Base-by-base conservation (phyloP, 2,329 filamentous ascomycete species). In the Botrytis porri region DNA sequence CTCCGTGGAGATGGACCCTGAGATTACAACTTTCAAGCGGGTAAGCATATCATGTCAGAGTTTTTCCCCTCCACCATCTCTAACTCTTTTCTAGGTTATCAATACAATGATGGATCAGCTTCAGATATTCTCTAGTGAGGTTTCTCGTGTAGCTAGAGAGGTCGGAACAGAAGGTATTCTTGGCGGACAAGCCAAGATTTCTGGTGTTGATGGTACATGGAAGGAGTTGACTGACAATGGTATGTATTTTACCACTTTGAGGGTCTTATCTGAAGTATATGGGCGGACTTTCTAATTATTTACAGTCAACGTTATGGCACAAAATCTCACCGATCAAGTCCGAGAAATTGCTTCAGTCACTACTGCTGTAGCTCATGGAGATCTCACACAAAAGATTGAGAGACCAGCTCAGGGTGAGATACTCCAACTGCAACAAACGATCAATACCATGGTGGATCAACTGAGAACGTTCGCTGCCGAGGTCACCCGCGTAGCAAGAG, bases 81-180 rank as follows among this genome's bases (percentile, higher is more conserved):
- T 60, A 22, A 69, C 70, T 48, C 54, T 29, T 57, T 29, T 62
- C 20, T 73, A 81, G 79, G 79, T 81, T 51, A 98, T 98, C 85
- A 98, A 98, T 82, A 97, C 93, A 77, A 98, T 98, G 95, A 97
- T 98, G 89, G 95, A 98, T 81, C 95, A 98, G 83, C 87, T 98
- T 74, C 95, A 98, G 81, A 93, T 97, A 74, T 98, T 98, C 83
- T 95, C 95, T 76, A 97, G 93, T 82, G 95, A 98, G 84, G 95
- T 98, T 80, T 98, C 95, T 48, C 92, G 94, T 77, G 91, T 98
- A 77, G 95, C 95, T 70, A 93, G 94, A 82, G 95, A 98, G 83
- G 95, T 98, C 85, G 95, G 95, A 78, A 98, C 95, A 20, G 95
- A 98, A 82, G 95, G 95, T 80, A 92, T 96, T 75, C 90, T 98